Base-by-base conservation (phyloP, 768 basidiomycete genomes). In the Boletellus emodensis region DNA sequence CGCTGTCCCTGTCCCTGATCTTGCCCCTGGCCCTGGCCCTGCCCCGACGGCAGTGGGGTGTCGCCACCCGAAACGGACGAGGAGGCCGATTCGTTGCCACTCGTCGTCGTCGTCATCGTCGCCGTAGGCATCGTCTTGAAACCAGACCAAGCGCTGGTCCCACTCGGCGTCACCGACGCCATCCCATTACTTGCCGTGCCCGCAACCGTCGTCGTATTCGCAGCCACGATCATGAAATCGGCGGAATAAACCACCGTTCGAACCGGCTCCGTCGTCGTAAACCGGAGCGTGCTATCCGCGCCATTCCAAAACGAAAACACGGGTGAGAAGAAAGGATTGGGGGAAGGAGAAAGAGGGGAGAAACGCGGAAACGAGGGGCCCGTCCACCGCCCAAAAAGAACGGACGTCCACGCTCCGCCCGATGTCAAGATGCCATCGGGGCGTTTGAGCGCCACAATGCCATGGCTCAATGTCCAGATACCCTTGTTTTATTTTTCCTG, bases 231-330 rank as follows among this genome's bases (percentile, higher is more conserved):
- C 35, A 53, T 57, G 49, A 85, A 85, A 54, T 77, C 71, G 8
- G 81, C 75, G 17, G 79, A 76, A 59, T 78, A 84, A 20, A 79
- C 57, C 1, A 70, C 69, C 22, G 51, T n/a, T 5, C 52, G 30
- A 12, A 41, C 48, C 13, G 69, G 71, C 3, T 52, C 44, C 20
- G 51, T 39, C 48, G 65, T 62, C 40, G 59, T 54, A 40, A 75
- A 75, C 34, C 63, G 66, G 18, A 75, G 54, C 20, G 64, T 61
- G 35, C 73, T 72, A 20, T 36, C 17, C 10, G 4, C 44, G 12
- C 4, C 24, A 26, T 26, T 4, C 24, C 24, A 26, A 26, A 26
- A 26, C 1, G 24, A 26, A 26, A 26, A 26, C 3, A 26, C 1
- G 5, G 24, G 24, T 26, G 24, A 4, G 24, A 26, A 26, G 24